Base-by-base conservation (phyloP, 805 yeast genomes). In the Debaryomyces hansenii region DNA sequence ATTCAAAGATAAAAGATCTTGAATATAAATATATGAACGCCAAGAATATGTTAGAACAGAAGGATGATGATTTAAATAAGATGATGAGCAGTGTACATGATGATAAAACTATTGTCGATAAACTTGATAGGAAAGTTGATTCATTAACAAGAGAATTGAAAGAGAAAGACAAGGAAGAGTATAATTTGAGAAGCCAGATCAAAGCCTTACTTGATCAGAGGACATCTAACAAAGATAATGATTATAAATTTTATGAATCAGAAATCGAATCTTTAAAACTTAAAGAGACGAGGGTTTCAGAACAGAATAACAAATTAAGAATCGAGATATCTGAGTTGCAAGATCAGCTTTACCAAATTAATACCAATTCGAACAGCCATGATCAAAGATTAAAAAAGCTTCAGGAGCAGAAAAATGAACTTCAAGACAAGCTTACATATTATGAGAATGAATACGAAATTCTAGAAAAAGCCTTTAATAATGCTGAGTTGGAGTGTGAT, bases 391-490 rank as follows among this genome's bases (percentile, higher is more conserved):
- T 51, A 4, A 33, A 28, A 7, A 41, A 47, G 20, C 31, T 64
- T 14, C 55, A 56, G 40, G 48, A 51, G n/a, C 57, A 51, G 39
- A 46, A 43, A n/a, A 42, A 44, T 9, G 63, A 66, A n/a, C 46
- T 66, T 18, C 48, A 58, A 14, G 62, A 62, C 11, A 60, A 59
- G 32, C 53, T 68, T 9, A 48, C 52, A 7, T 62, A 50, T 47
- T 66, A 62, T 45, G 70, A 66, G 36, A 50, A 49, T 24, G 69
- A 66, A 43, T 64, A 63, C 39, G 63, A 55, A 5, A 47, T 45
- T 1, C 46, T 57, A 7, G 63, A 63, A 36, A 58, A 56, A 5
- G 62, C 64, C 1, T 49, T 59, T 35, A 58, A 60, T 16, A 46
- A 47, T 21, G 50, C 63, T 1, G 63, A 60, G 16, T 42, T 59